These are phyloP conservation scores for Fusarium sp. DNA, from an alignment of 2,329 filamentous ascomycete species.

Conservation along the genomic window DNA sequence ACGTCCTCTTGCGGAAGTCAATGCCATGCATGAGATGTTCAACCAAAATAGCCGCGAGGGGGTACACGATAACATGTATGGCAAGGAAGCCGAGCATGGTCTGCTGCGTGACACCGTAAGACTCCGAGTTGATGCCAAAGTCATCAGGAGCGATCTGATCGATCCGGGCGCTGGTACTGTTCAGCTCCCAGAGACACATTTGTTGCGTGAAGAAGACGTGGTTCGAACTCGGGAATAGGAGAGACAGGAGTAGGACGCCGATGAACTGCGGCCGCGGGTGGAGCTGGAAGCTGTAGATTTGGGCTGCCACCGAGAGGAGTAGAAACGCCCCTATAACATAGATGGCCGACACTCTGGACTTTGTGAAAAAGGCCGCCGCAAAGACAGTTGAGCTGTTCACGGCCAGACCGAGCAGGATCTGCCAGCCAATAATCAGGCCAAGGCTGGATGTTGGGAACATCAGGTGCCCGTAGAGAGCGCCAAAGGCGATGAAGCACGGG, in stretches of 20 bases:
- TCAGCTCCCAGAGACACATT: constrained; percentile 43
- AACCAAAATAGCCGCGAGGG: constrained; percentile 51
- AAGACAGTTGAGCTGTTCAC: constrained; percentile 79
- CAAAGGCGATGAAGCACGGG: constrained; percentile 61
- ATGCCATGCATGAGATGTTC: constrained; percentile 55
- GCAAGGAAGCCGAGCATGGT: constrained; percentile 53
- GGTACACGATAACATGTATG: constrained; percentile 54
- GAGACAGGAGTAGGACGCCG: constrained; percentile 22
- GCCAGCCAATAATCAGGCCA: constrained; percentile 56
- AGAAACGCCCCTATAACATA: constrained; percentile 51
- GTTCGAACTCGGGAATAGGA: constrained; percentile 46
- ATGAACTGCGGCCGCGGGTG: constrained; percentile 11
- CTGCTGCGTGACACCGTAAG: constrained; percentile 45
- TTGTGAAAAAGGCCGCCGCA: constrained; percentile 57
- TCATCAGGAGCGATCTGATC: constrained; percentile 19
- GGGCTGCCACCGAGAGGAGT: constrained; percentile 46
- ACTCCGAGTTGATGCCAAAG: constrained; percentile 29
- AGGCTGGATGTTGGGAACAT: constrained; percentile 50
- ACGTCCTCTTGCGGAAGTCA: constrained; percentile 50
- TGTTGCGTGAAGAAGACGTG: constrained; percentile 45
- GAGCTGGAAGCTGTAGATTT: constrained; percentile 34
- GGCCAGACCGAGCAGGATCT: constrained; percentile 64
- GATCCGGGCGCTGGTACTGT: constrained; percentile 17
- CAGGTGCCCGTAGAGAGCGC: constrained; percentile 51
- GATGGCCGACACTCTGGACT: constrained; percentile 51